Percentiles rank a stretch among this genome's conserved stretches.
These are phyloP conservation scores for Persicaria tinctoria DNA, from an alignment of 148 eudicot genomes.

Conservation along the genomic window DNA sequence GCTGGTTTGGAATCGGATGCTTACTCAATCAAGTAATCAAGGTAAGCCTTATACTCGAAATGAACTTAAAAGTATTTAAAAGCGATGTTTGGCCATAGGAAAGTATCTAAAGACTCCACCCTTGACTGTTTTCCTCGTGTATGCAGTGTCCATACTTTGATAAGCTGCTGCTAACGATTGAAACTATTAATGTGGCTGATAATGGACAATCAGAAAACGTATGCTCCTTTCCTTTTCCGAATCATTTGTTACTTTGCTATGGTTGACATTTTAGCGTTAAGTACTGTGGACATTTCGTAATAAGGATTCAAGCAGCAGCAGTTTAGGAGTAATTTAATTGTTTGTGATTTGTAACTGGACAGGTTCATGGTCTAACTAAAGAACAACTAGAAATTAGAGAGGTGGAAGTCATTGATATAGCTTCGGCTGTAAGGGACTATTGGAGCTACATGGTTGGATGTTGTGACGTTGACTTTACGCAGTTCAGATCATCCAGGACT, in stretches of 20 bases:
- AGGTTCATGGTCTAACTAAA: conserved; percentile 56
- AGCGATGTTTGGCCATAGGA: neutral
- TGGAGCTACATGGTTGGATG: conserved; percentile 59
- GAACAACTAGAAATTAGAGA: conserved; percentile 47
- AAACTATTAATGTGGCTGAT: conserved; percentile 56
- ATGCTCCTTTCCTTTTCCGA: neutral
- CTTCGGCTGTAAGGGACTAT: conserved; percentile 39
- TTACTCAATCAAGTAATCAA: conserved; percentile 12
- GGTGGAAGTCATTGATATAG: conserved; percentile 59
- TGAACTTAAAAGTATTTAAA: neutral
- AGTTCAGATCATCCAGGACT: conserved; percentile 44
- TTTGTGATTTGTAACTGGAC: conserved; percentile 9
- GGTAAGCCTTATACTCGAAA: neutral
- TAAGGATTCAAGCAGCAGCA: neutral
- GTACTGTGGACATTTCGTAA: neutral
- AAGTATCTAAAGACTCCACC: neutral
- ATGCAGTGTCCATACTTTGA: conserved; percentile 53
- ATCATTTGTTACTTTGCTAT: neutral
- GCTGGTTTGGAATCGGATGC: neutral
- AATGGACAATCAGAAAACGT: conserved; percentile 58
- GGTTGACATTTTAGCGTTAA: neutral
- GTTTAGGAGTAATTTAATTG: neutral
- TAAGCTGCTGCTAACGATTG: conserved; percentile 47
- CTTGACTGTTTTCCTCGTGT: neutral
- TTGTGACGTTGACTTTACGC: conserved; percentile 36